Base-by-base conservation (phyloP, 2,329 filamentous ascomycete genomes). In the Cercospora sp. region DNA sequence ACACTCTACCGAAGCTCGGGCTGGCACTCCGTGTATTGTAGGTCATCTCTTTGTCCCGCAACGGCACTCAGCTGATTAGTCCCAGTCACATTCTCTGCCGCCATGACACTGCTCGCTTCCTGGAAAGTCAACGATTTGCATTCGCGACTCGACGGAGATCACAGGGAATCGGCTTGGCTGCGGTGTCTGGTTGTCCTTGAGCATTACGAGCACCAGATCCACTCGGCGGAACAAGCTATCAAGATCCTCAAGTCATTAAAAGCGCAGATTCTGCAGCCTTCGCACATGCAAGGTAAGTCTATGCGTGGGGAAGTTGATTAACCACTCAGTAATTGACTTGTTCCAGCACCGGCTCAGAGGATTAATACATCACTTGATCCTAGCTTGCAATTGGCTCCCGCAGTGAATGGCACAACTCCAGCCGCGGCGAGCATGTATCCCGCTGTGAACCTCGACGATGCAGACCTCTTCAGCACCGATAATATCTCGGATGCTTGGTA, bases 11-110 rank as follows among this genome's bases (percentile, higher is more conserved):
- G 73, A 6, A 70, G 69, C 48, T 71, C 73, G 9, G 73, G 73
- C 13, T 74, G 73, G 73, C 73, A 74, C 28, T 72, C 73, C 7
- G 73, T 74, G 0, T 74, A 74, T 58, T 73, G 62, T 64, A 18
- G 16, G 45, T 10, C 10, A 40, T 51, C 28, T 12, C 12, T 23
- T 23, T 31, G 13, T 13, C 30, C 6, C 42, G 31, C 1, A 1
- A 10, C n/a, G 18, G 12, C 1, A 20, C 18, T 16, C 2, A 28
- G 26, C 62, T 64, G 26, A 64, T 33, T 10, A 12, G 3, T 9
- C 5, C 9, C 13, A 64, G 62, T 74, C 63, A 73, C 71, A 16
- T 74, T 74, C 55, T 68, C 71, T 5, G 68, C 71, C 8, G 73
- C 73, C 31, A 73, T 73, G 48, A 71, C 72, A 10, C 63, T 74